These are phyloP conservation scores for Backusella psychrophila DNA, from an alignment of 192 early-diverging fungal species.

Conservation along the genomic window DNA sequence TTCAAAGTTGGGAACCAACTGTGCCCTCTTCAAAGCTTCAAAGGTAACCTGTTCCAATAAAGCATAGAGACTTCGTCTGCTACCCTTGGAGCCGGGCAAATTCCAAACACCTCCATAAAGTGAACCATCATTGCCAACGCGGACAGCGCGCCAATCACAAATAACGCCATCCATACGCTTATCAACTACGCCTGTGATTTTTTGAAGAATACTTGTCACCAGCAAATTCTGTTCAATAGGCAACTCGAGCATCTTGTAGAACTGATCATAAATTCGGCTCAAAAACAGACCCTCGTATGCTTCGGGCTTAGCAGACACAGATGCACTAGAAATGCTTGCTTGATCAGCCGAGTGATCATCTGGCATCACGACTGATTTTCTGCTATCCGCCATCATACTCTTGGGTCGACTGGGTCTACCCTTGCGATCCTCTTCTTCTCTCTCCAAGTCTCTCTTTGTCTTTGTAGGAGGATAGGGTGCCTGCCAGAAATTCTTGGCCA, in stretches of 20 bases:
- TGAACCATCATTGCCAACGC: conserved; percentile 30
- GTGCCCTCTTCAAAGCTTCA: conserved; percentile 38
- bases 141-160: conserved; percentile 35
- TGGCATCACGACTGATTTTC: not conserved
- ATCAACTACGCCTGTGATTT: conserved; percentile 49
- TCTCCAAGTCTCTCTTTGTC: conserved; percentile 19
- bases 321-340: conserved; percentile 6
- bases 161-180: conserved; percentile 38
- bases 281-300: conserved; percentile 56
- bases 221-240: conserved; percentile 59
- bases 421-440: conserved; percentile 28
- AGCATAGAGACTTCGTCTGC: conserved; percentile 33
- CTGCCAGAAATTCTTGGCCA: conserved; percentile 38
- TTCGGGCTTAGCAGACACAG: not conserved
- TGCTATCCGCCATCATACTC: conserved; percentile 1
- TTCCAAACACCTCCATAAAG: conserved; percentile 35
- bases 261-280: conserved; percentile 42
- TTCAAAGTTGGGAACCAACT: conserved; percentile 42
- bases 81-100: conserved; percentile 13
- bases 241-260: conserved; percentile 40
- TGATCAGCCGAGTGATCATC: conserved; percentile 20
- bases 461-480: conserved; percentile 37
- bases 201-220: conserved; percentile 54
- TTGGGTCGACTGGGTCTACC: conserved; percentile 28
- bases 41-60: conserved; percentile 37